phyloP scores from a whole-genome alignment of 306 rosid genomes.

The Sesbania bispinosa region DNA sequence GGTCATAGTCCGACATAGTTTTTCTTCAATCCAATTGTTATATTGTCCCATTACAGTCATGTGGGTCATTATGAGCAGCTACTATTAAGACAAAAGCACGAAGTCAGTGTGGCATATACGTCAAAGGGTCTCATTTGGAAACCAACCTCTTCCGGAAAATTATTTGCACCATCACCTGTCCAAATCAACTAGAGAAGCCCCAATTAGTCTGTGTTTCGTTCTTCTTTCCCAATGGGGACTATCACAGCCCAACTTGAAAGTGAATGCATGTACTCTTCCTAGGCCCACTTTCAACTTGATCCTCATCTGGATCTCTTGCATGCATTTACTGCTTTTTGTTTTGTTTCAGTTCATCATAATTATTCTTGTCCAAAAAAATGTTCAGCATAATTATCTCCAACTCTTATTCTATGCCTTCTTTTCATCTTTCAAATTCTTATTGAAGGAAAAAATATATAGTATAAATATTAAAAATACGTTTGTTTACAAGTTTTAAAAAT shows the following conservation, averaged over 20 bases:
- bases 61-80: slow-evolving; percentile 34
- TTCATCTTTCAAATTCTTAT: neutral
- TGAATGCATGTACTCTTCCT: slow-evolving; percentile 2
- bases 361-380: no score
- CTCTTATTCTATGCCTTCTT: neutral
- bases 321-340: neutral
- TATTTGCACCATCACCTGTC: slow-evolving; percentile 42
- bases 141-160: slow-evolving; percentile 23
- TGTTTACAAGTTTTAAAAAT: no score
- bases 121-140: slow-evolving; percentile 33
- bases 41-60: slow-evolving; percentile 36
- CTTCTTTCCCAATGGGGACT: slow-evolving; percentile 34
- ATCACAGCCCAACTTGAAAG: slow-evolving; percentile 48
- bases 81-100: slow-evolving; percentile 24
- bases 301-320: neutral
- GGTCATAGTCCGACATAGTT: slow-evolving; percentile 24
- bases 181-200: slow-evolving; percentile 31
- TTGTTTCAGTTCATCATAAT: neutral
- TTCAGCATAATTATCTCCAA: neutral
- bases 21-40: slow-evolving; percentile 33
- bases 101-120: slow-evolving; percentile 25
- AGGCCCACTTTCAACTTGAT: slow-evolving; percentile 28
- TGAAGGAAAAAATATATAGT: no score
- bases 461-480: no score
- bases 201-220: slow-evolving; percentile 4